Evolutionary conservation across 2,329 filamentous ascomycete genomes (phyloP).

Genomic region (Aspergillus costaricaensis): DNA sequence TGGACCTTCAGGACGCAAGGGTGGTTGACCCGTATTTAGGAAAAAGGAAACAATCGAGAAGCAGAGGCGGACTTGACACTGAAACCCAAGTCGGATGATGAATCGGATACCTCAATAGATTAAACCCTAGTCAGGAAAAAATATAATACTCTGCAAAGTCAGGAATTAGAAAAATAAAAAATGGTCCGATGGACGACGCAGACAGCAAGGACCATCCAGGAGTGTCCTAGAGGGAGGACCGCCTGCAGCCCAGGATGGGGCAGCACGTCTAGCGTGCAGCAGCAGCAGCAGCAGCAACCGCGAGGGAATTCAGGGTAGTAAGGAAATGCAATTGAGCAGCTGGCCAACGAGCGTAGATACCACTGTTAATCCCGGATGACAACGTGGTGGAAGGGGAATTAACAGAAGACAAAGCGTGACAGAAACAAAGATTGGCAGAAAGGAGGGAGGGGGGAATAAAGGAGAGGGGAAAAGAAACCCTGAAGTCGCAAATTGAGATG

Average conservation of each 20-base stretch:
- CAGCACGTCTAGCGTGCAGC: constrained; percentile 29
- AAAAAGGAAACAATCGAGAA: constrained; percentile 6
- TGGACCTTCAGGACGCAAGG: neutral
- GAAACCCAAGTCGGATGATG: neutral
- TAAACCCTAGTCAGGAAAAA: constrained; percentile 1
- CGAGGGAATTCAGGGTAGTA: constrained; percentile 12
- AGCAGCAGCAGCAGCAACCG: constrained; percentile 8
- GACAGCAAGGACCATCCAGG: constrained; percentile 18
- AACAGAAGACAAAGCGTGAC: neutral
- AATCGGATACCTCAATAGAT: constrained; percentile 15
- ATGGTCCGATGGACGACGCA: constrained; percentile 10
- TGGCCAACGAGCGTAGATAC: constrained; percentile 10
- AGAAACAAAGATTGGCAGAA: constrained; percentile 2
- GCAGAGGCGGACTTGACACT: neutral
- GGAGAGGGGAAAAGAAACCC: constrained; percentile 8
- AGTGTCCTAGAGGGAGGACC: constrained; percentile 21
- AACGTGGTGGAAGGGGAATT: constrained; percentile 4
- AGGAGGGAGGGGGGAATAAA: neutral
- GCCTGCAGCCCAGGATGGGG: constrained; percentile 22
- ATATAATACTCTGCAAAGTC: constrained; percentile 4
- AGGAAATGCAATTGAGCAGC: constrained; percentile 1
- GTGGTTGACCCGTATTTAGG: constrained; percentile 4
- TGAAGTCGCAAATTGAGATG: constrained; percentile 3
- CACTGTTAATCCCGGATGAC: constrained; percentile 11
- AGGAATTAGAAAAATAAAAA: constrained; percentile 10